Evolutionary conservation across 441 rosid species (phyloP), one percentile per base, ranked within the genome.

Genomic region (Erodium moschatum): DNA sequence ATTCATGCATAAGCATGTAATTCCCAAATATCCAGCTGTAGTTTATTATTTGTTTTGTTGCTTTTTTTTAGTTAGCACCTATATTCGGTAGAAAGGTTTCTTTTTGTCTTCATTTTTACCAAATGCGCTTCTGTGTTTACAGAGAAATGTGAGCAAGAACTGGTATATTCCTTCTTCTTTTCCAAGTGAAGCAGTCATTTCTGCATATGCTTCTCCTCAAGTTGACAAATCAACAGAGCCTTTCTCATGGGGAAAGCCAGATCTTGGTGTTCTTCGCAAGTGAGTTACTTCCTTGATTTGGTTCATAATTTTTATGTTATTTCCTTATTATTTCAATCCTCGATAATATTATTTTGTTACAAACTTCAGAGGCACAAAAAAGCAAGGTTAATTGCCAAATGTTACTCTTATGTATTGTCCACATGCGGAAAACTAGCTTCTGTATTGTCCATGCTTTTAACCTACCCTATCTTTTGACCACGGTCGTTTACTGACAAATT

Each of bases 81-180:
- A 52, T 9, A 15, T 31, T 67, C 66, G 21, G 64, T 4, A 33
- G 63, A 48, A 65, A 69, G 61, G 54, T 60, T 69, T 42, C 18
- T 50, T 24, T 18, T 76, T 52, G 72, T 46, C 54, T 50, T 61
- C 16, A 52, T 65, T 48, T 69, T 33, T 20, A 12, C 71, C 62
- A 35, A 18, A 58, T 67, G 74, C 12, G 70, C 20, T 70, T 19
- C 18, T 27, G 52, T 71, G 65, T 70, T 67, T 31, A 72, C 58
- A 94, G 97, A 88, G 99, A 81, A 94, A 94, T 72, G 96, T 91
- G 76, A 91, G 99, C 91, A 94, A 94, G 84, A 94, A 94, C 75
- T 91, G 97, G 97, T 90, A 94, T 74, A 76, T 91, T 77, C 97
- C 99, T 69, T 67, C 84, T 33, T 84, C 91, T 70, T 94, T 94